Base-by-base conservation (phyloP, 768 basidiomycete genomes). In the Panaeolus cyanescens region DNA sequence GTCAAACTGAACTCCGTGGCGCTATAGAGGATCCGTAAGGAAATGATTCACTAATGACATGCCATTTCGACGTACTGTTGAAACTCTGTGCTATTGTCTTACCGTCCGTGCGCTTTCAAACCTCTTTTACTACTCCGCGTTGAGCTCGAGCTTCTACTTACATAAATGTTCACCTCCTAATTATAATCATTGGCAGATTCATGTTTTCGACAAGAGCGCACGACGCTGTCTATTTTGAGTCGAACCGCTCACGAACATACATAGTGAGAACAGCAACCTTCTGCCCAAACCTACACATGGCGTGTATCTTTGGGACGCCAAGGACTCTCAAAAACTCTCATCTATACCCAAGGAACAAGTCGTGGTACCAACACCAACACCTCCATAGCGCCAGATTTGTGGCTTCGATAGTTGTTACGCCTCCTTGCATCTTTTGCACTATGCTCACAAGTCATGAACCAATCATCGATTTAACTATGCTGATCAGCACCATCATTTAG, bases 1-100 rank as follows among this genome's bases (percentile, higher is more conserved):
- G 45, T 28, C 45, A 50, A 28, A 25, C 25, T 15, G 45, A 13
- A 50, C 45, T 50, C 45, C 45, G 45, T 50, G 45, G 45, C 45
- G 45, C 30, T 50, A 50, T 15, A 50, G 12, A 50, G 45, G 45
- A 50, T 50, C 45, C 45, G n/a, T 45, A 50, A 50, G 45, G 45
- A 28, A 50, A 50, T 42, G 39, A 22, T 30, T 12, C 30, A 13
- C 22, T 22, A 8, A 20, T 22, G n/a, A 42, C 19, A 30, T 13
- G 20, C 40, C 40, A 22, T 5, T 50, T 22, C 45, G 25, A 50
- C 7, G 45, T 13, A 50, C 15, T 28, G 12, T 50, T 6, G 1
- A 50, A 28, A 20, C 25, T 20, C 33, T 34, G 33, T 34, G 13
- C 33, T 13, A 25, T 12, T 30, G 30, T 12, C 17, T 50, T 9